Base-by-base conservation (phyloP, 345 rosid species). In the Tarenaya hassleriana region DNA sequence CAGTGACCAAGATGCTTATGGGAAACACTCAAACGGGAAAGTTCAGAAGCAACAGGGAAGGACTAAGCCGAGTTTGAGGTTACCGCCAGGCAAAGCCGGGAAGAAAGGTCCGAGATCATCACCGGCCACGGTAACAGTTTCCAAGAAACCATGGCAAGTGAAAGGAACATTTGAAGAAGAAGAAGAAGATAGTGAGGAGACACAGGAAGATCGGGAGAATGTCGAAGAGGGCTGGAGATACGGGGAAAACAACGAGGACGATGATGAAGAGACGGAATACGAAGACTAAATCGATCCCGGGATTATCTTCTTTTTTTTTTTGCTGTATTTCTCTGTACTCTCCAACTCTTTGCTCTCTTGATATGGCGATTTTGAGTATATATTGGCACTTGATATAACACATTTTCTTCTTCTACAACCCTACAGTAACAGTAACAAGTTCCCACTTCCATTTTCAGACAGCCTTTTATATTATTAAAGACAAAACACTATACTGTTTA, bases 241-340 rank as follows among this genome's bases (percentile, higher is more conserved):
- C 56, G 79, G 79, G 0, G 81, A 74, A 38, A 79, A 79, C 66
- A 76, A 83, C 1, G 70, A 82, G 3, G 95, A 87, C 0, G 91
- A 88, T 10, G 94, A 92, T 9, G 98, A 92, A 66, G 98, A 92
- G 74, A 92, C 98, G 0, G 94, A 88, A 59, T 65, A 92, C 46
- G 98, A 88, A 75, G 98, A 88, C 53, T 88, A 77, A n/a, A 73
- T 24, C 29, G 29, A 24, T 24, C 5, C 5, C 29, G 29, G 29
- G 29, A 24, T 5, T 2, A 24, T 24, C 29, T 24, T 5, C 5
- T 2, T 24, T 24, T 24, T 24, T 5, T 24, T 2, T 24, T 24
- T 24, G 2, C 29, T 24, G 3, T 2, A 24, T 24, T 24, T 24
- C 29, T 24, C 5, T 24, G 29, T 24, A 24, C 29, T 24, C 29